Percentiles rank a stretch among this genome's conserved stretches.
These are phyloP conservation scores for Cladophialophora psammophila DNA, from an alignment of 2,329 filamentous ascomycete species.

Conservation along the genomic window DNA sequence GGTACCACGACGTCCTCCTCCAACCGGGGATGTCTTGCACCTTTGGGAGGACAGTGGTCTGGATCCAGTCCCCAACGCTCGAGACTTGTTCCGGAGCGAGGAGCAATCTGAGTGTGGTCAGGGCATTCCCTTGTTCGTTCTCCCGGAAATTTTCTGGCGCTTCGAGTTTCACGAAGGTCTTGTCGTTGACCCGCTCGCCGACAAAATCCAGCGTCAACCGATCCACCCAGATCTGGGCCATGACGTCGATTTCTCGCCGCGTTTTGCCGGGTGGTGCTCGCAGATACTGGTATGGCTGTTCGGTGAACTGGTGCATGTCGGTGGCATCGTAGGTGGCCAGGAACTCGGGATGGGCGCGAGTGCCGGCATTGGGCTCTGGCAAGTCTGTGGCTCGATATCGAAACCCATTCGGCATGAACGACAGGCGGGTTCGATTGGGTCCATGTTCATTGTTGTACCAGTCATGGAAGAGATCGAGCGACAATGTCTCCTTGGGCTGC, in stretches of 20 bases:
- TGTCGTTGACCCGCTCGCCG: conserved; percentile 58
- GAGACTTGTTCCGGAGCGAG: conserved; percentile 45
- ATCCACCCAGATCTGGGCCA: conserved; percentile 72
- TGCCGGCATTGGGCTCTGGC: conserved; percentile 22
- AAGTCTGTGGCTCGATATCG: conserved; percentile 76
- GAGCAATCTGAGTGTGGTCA: conserved; percentile 68
- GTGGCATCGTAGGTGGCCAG: conserved; percentile 48
- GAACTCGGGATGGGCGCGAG: conserved; percentile 51
- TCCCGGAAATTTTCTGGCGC: conserved; percentile 67
- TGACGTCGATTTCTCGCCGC: conserved; percentile 66
- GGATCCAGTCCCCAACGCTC: conserved; percentile 9
- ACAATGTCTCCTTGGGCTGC: conserved; percentile 63
- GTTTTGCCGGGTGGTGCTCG: conserved; percentile 60
- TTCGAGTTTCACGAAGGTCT: conserved; percentile 57
- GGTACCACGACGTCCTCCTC: conserved; percentile 75
- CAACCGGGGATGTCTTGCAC: conserved; percentile 78
- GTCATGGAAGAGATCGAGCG: conserved; percentile 72
- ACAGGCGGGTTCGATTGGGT: conserved; percentile 76
- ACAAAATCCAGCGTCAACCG: conserved; percentile 75
- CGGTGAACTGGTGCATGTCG: conserved; percentile 73
- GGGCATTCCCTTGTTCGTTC: conserved; percentile 66
- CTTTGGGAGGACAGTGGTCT: conserved; percentile 14
- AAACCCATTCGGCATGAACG: conserved; percentile 78
- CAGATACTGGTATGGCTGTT: conserved; percentile 69
- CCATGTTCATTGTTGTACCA: conserved; percentile 97